These are phyloP conservation scores for Nemania serpens DNA, from an alignment of 2,329 filamentous ascomycete species.

Conservation along the genomic window DNA sequence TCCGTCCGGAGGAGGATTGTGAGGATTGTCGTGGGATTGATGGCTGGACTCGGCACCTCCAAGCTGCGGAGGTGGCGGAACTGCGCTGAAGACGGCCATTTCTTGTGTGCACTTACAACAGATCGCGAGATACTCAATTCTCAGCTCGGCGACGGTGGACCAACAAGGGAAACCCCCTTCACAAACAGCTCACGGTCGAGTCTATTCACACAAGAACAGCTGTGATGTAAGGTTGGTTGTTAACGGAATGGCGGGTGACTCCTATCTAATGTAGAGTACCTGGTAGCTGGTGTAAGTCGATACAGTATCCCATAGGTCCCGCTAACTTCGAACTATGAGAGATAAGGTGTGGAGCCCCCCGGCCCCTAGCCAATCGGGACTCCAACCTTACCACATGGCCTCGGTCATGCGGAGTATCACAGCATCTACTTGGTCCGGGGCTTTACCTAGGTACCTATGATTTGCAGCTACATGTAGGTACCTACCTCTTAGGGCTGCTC, in stretches of 20 bases:
- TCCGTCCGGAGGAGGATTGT: constrained; percentile 13
- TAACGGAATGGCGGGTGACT: too few relatives aligned
- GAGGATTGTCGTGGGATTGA: constrained; percentile 24
- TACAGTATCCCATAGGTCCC: not conserved
- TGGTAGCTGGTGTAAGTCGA: not conserved
- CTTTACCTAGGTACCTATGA: not conserved
- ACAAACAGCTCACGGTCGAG: too few relatives aligned
- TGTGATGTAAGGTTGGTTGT: too few relatives aligned
- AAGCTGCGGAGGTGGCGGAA: constrained; percentile 54
- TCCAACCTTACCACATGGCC: constrained; percentile 29
- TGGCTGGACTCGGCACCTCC: constrained; percentile 31
- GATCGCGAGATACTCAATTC: not conserved
- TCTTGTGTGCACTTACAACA: not conserved
- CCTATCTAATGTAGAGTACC: too few relatives aligned
- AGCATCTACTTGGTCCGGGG: not conserved
- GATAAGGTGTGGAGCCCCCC: constrained; percentile 15
- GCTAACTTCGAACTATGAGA: not conserved
- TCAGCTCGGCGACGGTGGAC: not conserved
- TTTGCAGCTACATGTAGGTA: constrained; percentile 1
- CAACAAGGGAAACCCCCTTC: too few relatives aligned
- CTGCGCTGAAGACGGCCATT: constrained; percentile 57
- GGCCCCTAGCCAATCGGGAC: constrained; percentile 36
- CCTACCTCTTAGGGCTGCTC: not conserved
- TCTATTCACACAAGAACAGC: too few relatives aligned
- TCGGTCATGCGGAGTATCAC: constrained; percentile 8